A percentile compares a stretch with the other conserved stretches of the same genome.
These are phyloP conservation scores for Plantago coronopus DNA, from an alignment of 305 asterid species.

Conservation along the genomic window DNA sequence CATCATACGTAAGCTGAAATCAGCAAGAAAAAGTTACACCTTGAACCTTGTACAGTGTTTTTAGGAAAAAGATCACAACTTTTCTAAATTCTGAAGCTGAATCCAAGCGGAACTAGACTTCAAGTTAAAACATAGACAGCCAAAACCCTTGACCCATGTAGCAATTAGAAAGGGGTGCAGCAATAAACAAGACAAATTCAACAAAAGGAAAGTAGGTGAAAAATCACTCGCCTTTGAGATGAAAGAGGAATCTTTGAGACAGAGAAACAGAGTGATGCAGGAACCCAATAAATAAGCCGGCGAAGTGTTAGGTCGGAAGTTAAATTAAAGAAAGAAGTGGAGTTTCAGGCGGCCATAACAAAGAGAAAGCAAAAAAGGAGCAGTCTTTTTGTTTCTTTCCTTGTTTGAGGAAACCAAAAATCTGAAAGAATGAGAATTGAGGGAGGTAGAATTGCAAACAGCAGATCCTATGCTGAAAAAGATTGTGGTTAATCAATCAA, in stretches of 20 bases:
- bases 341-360: conserved; percentile 42
- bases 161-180: conserved; percentile 1
- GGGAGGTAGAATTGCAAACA: not conserved
- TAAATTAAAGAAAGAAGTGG: conserved; percentile 15
- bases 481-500: no score
- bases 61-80: conserved; percentile 30
- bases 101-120: conserved; percentile 16
- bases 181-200: not conserved
- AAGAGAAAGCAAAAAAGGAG: conserved; percentile 26
- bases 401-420: conserved; percentile 20
- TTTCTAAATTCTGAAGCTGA: conserved; percentile 20
- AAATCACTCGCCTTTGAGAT: conserved; percentile 1
- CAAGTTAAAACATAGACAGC: no score
- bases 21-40: not conserved
- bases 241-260: not conserved
- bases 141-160: no score
- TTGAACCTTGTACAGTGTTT: conserved; percentile 22
- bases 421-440: conserved; percentile 11
- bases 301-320: not conserved
- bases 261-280: not conserved
- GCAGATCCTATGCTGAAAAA: no score
- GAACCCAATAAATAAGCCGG: not conserved
- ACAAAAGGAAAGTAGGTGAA: not conserved
- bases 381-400: conserved; percentile 21
- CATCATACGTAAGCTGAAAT: not conserved